phyloP scores from a whole-genome alignment of 2,329 filamentous ascomycete species.

The Colletotrichum caudatum region DNA sequence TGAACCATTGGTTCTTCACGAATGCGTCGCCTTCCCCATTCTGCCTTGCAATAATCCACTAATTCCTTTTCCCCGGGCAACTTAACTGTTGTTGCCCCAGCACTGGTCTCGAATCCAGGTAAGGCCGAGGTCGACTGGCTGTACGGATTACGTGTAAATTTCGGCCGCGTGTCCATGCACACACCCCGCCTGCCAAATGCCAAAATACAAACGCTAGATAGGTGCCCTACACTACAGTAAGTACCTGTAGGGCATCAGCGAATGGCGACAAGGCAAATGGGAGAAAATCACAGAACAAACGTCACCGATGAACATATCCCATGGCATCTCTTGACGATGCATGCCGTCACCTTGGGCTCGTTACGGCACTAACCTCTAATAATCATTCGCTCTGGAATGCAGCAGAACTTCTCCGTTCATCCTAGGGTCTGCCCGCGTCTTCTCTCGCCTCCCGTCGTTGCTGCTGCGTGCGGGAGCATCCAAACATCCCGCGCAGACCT shows the following conservation, averaged over 20 bases:
- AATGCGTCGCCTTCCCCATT: neutral
- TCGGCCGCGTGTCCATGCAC: neutral
- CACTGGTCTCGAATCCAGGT: neutral
- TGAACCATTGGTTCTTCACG: neutral
- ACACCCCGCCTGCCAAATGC: neutral
- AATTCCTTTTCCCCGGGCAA: too few species aligned
- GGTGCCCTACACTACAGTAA: neutral
- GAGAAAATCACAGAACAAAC: neutral
- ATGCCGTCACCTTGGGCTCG: conserved; percentile 24
- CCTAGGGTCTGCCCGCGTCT: neutral
- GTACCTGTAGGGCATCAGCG: neutral
- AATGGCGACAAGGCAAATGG: neutral
- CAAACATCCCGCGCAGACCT: neutral
- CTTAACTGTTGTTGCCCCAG: too few species aligned
- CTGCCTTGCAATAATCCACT: too few species aligned
- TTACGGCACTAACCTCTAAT: conserved; percentile 5
- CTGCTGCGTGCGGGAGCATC: conserved; percentile 10
- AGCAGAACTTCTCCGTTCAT: conserved; percentile 10
- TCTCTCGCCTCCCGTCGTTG: neutral
- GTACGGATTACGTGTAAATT: neutral
- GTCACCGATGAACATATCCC: conserved; percentile 12
- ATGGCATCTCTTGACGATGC: conserved; percentile 6
- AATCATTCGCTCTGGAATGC: conserved; percentile 20
- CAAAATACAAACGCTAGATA: neutral
- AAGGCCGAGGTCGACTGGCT: neutral